Conservation (phyloP, 2,329 filamentous ascomycete genomes). For the Aspergillaceae sp. region DNA sequence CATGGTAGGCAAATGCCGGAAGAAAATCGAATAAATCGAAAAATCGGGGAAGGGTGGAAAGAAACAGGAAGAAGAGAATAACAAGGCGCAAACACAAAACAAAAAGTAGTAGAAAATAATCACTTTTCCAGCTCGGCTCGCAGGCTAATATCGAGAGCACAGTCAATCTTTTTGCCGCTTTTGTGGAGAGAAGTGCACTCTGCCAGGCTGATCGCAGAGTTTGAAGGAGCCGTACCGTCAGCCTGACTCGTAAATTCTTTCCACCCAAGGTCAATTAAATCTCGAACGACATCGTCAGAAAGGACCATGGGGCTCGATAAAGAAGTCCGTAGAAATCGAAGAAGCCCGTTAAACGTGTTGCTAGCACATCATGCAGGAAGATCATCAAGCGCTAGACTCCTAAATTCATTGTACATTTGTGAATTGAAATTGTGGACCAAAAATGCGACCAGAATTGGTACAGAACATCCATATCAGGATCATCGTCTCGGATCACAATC, state of each 20-base stretch:
- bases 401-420: slow-evolving; percentile 68
- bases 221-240: slow-evolving; percentile 40
- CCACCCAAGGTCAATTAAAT: slow-evolving; percentile 47
- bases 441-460: slow-evolving; percentile 71
- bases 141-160: slow-evolving; percentile 44
- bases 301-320: slow-evolving; percentile 45
- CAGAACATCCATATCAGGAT: slow-evolving; percentile 49
- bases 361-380: slow-evolving; percentile 42
- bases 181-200: slow-evolving; percentile 46
- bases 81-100: slow-evolving; percentile 13
- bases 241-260: slow-evolving; percentile 31
- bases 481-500: slow-evolving; percentile 29
- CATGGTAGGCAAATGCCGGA: not conserved
- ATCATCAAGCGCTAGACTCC: slow-evolving; percentile 58
- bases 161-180: slow-evolving; percentile 49
- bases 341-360: slow-evolving; percentile 53
- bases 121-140: slow-evolving; percentile 44
- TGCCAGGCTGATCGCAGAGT: slow-evolving; percentile 46
- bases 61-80: slow-evolving; percentile 8
- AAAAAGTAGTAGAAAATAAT: slow-evolving; percentile 7
- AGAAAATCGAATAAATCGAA: not conserved
- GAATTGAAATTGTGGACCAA: slow-evolving; percentile 65
- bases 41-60: not conserved
- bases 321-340: slow-evolving; percentile 57
- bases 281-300: slow-evolving; percentile 44